Conservation (phyloP, 139 green algal species). For the Astrephomene gubernaculifera region DNA sequence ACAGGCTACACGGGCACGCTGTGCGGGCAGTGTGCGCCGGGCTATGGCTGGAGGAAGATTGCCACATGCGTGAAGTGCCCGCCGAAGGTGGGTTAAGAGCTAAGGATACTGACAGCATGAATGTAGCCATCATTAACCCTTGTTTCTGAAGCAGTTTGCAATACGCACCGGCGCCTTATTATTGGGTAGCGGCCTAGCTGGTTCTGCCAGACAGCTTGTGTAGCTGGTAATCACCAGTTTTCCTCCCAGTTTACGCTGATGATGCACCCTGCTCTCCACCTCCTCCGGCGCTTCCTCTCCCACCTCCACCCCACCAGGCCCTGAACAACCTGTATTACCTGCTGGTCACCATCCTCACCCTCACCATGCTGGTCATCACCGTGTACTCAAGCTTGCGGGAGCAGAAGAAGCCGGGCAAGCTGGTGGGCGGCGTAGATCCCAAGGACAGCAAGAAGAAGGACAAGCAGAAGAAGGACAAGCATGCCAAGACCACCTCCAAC, state of each 20-base stretch:
- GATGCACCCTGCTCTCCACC: too few relatives aligned
- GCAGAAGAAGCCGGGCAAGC: not conserved
- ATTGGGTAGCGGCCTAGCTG: too few relatives aligned
- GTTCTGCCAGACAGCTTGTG: too few relatives aligned
- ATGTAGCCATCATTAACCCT: too few relatives aligned
- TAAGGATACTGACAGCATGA: not conserved
- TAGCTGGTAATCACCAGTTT: too few relatives aligned
- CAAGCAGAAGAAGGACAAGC: not conserved
- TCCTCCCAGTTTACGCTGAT: too few relatives aligned
- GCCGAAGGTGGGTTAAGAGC: not conserved
- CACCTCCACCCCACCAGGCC: not conserved
- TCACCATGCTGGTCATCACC: not conserved
- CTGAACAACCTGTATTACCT: constrained; percentile 23
- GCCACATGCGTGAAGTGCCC: constrained; percentile 1
- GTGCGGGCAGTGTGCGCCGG: not conserved
- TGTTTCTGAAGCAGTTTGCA: too few relatives aligned
- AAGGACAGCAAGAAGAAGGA: not conserved
- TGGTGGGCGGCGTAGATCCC: not conserved
- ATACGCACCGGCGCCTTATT: too few relatives aligned
- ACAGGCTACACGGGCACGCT: constrained; percentile 3
- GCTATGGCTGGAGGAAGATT: not conserved
- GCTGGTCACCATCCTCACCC: constrained; percentile 10
- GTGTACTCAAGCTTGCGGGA: constrained; percentile 12
- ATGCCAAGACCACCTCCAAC: not conserved
- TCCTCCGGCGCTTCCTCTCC: not conserved